These are phyloP conservation scores for Ascochyta fabae DNA, from an alignment of 2,329 filamentous ascomycete species.

Conservation along the genomic window DNA sequence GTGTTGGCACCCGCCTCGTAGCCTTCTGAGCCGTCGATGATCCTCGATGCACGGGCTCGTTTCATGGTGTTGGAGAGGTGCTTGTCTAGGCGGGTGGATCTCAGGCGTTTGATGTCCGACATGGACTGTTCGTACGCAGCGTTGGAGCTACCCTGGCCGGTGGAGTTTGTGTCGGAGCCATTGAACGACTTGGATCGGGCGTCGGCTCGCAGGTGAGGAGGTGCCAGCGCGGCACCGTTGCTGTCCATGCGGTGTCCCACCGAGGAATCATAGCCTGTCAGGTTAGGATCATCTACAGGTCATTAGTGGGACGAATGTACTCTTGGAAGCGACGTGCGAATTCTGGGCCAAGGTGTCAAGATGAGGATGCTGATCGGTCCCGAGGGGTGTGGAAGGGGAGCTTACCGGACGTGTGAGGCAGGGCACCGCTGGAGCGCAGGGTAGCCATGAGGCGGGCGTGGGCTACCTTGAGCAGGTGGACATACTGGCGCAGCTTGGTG, in stretches of 20 bases:
- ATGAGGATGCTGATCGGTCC: conserved; percentile 34
- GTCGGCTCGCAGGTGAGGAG: conserved; percentile 66
- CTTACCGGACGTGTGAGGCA: conserved; percentile 73
- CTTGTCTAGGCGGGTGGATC: conserved; percentile 93
- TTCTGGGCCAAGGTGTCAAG: conserved; percentile 41
- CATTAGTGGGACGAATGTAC: conserved; percentile 41
- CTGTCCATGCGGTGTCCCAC: conserved; percentile 66
- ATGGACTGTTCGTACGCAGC: conserved; percentile 90
- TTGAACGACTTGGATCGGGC: conserved; percentile 77
- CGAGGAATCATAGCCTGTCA: conserved; percentile 69
- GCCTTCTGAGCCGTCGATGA: conserved; percentile 86
- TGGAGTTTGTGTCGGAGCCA: conserved; percentile 63
- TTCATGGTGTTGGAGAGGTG: conserved; percentile 92
- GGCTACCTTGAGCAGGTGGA: conserved; percentile 90
- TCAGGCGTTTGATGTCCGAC: conserved; percentile 88
- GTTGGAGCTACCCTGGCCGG: conserved; percentile 61
- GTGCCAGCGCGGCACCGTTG: conserved; percentile 55
- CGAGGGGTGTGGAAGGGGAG: conserved; percentile 24
- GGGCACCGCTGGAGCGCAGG: conserved; percentile 78
- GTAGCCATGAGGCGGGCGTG: conserved; percentile 88
- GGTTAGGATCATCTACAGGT: conserved; percentile 69
- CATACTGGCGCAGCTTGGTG: conserved; percentile 89
- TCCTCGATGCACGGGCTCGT: conserved; percentile 86
- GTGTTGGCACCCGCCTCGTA: conserved; percentile 74
- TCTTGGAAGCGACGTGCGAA: conserved; percentile 38